Evolutionary conservation across 331 rosid genomes (phyloP).

Genomic region (Dryas integrifolia): DNA sequence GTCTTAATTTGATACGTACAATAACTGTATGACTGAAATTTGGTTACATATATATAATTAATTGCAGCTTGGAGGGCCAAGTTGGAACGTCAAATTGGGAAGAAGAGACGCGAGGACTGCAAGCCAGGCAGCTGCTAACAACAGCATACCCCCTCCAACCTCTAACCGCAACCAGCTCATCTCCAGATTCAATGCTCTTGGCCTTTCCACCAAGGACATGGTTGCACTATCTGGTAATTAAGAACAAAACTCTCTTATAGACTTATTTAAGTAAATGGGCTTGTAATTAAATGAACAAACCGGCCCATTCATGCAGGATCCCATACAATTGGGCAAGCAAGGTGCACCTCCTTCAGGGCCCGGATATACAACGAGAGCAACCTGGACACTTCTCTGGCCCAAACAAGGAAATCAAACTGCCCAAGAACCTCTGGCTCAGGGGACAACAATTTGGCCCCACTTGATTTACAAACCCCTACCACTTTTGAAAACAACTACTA

Average conservation of each 20-base stretch:
- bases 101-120: slow-evolving; percentile 76
- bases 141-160: slow-evolving; percentile 61
- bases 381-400: slow-evolving; percentile 47
- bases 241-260: too few relatives aligned
- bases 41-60: too few relatives aligned
- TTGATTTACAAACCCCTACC: slow-evolving; percentile 52
- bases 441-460: slow-evolving; percentile 72
- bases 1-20: too few relatives aligned
- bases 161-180: slow-evolving; percentile 60
- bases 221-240: slow-evolving; percentile 69
- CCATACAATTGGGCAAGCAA: slow-evolving; percentile 83
- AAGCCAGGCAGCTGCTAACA: slow-evolving; percentile 75
- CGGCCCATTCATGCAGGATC: slow-evolving; percentile 35
- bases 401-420: slow-evolving; percentile 45
- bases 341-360: slow-evolving; percentile 58
- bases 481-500: slow-evolving; percentile 62
- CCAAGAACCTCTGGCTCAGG: slow-evolving; percentile 57
- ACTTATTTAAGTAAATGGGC: neutral
- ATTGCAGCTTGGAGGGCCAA: slow-evolving; percentile 77
- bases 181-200: slow-evolving; percentile 53
- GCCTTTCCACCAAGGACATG: slow-evolving; percentile 78
- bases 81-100: slow-evolving; percentile 81
- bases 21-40: too few relatives aligned
- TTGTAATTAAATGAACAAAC: neutral
- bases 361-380: slow-evolving; percentile 64